Conservation (phyloP, 2,329 filamentous ascomycete genomes). For the Ophiostoma angusticollis region DNA sequence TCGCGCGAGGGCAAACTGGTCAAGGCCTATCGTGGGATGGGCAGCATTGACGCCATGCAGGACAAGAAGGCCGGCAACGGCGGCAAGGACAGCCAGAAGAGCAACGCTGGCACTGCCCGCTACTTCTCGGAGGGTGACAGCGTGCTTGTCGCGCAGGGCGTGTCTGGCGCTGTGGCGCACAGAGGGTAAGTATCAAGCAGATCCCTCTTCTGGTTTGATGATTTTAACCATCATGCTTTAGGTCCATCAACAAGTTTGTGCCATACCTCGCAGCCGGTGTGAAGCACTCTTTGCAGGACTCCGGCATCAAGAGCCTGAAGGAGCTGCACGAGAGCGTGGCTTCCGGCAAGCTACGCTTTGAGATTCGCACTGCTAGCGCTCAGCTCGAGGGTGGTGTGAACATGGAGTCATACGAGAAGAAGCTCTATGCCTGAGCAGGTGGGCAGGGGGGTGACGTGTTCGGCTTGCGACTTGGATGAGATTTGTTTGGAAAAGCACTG, state of each 20-base stretch:
- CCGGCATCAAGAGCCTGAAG: slow-evolving; percentile 68
- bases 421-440: slow-evolving; percentile 75
- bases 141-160: slow-evolving; percentile 90
- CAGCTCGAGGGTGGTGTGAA: slow-evolving; percentile 96
- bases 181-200: slow-evolving; percentile 38
- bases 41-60: slow-evolving; percentile 97
- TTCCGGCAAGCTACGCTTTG: slow-evolving; percentile 72
- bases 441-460: too few relatives aligned
- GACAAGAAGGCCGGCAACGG: slow-evolving; percentile 86
- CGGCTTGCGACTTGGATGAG: neutral
- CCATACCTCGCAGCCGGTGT: slow-evolving; percentile 91
- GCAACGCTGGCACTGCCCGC: slow-evolving; percentile 89
- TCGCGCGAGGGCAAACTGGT: slow-evolving; percentile 94
- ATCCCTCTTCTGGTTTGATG: neutral
- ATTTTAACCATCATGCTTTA: slow-evolving; percentile 12
- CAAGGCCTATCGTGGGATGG: slow-evolving; percentile 99
- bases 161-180: slow-evolving; percentile 74
- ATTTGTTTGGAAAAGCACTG: neutral
- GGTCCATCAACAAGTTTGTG: slow-evolving; percentile 85
- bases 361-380: slow-evolving; percentile 85
- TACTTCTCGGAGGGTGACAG: slow-evolving; percentile 98
- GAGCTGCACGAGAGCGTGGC: slow-evolving; percentile 65
- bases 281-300: slow-evolving; percentile 95
- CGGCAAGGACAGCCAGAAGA: slow-evolving; percentile 58
- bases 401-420: slow-evolving; percentile 99